Base-by-base conservation (phyloP, 306 rosid species). In the Prunus campanulata region DNA sequence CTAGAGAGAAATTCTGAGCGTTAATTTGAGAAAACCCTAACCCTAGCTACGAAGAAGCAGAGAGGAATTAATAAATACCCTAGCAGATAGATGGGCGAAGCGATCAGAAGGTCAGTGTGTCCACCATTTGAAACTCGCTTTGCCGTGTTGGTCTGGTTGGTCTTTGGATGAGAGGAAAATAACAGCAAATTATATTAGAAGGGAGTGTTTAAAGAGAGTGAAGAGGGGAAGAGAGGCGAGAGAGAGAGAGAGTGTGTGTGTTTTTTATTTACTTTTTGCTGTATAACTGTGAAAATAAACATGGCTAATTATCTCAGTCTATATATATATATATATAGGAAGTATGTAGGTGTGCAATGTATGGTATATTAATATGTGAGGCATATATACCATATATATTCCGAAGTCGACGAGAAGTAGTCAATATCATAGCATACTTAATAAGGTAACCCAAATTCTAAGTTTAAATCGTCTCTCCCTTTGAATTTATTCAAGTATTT, bases 11-110 rank as follows among this genome's bases (percentile, higher is more conserved):
- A 70, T 51, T 51, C 19, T 51, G 18, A n/a, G 14, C 8, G 14
- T 72, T 2, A n/a, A 32, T 20, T 59, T 1, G 46, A 42, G 51
- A 64, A 73, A 71, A 44, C 68, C 68, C 68, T 72, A 71, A 57
- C 63, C 63, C 66, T 25, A 61, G 66, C n/a, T 61, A 25, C 1
- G 12, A 63, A 35, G 11, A 30, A 15, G 65, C 22, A 30, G 12
- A 44, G 13, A 63, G 47, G 47, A 16, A 16, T 35, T 15, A 16
- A 30, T 5, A 63, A 16, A 60, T 60, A 60, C 65, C 65, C 4
- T 16, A 25, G 5, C 5, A 25, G 18, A 60, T 63, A 30, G 39
- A 60, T 3, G 19, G 68, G 22, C 24, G 68, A 30, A 63, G 46
- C 22, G 20, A 25, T 60, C 25, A 52, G 59, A 52, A 52, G 22